A percentile compares a stretch with the other conserved stretches of the same genome.
phyloP scores from a whole-genome alignment of 768 basidiomycete species.

The Nidularia sp. region DNA sequence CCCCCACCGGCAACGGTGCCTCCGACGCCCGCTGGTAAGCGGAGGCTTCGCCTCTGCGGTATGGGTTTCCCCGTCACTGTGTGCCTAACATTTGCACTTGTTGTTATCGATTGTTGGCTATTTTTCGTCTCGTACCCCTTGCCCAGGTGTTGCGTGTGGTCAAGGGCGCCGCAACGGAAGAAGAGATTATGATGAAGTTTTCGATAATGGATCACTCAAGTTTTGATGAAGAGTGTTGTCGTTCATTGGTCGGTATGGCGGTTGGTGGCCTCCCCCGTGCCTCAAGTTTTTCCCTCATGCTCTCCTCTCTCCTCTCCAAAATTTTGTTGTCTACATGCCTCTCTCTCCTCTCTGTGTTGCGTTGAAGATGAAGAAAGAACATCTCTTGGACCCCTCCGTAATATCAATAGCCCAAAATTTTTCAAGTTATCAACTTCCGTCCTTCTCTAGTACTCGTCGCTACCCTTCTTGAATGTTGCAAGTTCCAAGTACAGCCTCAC shows the following conservation, averaged over 20 bases:
- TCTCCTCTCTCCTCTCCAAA: neutral
- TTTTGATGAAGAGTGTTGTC: neutral
- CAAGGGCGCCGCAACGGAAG: too few species aligned
- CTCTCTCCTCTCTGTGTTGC: neutral
- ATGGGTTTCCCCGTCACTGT: too few species aligned
- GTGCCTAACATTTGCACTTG: too few species aligned
- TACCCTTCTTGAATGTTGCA: neutral
- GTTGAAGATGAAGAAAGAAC: neutral
- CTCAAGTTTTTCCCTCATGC: neutral
- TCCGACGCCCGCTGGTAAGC: conserved; percentile 60
- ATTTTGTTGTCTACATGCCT: neutral
- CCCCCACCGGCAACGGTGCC: conserved; percentile 21
- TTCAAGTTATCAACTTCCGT: neutral
- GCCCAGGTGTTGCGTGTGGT: too few species aligned
- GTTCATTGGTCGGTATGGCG: too few species aligned
- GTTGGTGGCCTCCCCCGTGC: neutral
- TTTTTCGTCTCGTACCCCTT: too few species aligned
- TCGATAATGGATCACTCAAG: neutral
- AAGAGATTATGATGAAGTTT: conserved; percentile 2
- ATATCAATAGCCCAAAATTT: neutral
- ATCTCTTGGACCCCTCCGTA: neutral
- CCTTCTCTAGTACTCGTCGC: neutral
- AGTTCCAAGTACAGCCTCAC: neutral
- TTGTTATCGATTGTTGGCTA: too few species aligned
- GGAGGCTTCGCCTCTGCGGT: neutral